Evolutionary conservation across 2,329 filamentous ascomycete genomes (phyloP).

Genomic region (Cryphonectria japonica): DNA sequence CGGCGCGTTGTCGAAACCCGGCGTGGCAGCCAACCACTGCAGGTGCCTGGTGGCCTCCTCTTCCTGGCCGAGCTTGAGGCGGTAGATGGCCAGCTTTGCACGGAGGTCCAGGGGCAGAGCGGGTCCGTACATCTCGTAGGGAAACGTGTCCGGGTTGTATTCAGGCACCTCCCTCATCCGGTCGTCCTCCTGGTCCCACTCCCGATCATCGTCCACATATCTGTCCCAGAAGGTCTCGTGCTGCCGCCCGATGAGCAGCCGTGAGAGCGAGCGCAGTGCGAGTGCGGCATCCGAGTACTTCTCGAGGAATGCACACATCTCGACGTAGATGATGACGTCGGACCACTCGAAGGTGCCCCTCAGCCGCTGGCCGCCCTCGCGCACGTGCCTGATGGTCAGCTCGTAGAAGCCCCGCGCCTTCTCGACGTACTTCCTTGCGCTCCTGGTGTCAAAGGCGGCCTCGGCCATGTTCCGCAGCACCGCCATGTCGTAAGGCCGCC

Average conservation of each 20-base stretch:
- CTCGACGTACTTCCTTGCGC: slow-evolving; percentile 44
- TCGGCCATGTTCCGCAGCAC: slow-evolving; percentile 61
- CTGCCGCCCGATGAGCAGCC: slow-evolving; percentile 81
- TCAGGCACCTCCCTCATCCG: slow-evolving; percentile 66
- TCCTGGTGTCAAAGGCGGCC: slow-evolving; percentile 57
- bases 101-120: slow-evolving; percentile 81
- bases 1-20: slow-evolving; percentile 49
- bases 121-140: slow-evolving; percentile 66
- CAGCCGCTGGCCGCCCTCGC: slow-evolving; percentile 38
- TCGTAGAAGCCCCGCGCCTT: slow-evolving; percentile 55
- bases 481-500: slow-evolving; percentile 56
- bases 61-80: slow-evolving; percentile 70
- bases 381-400: slow-evolving; percentile 49
- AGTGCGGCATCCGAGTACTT: slow-evolving; percentile 68
- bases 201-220: slow-evolving; percentile 74
- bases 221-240: slow-evolving; percentile 79
- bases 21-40: slow-evolving; percentile 65
- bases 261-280: slow-evolving; percentile 71
- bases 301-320: slow-evolving; percentile 71
- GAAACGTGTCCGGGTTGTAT: slow-evolving; percentile 61
- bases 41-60: slow-evolving; percentile 79
- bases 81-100: slow-evolving; percentile 80
- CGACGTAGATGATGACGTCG: slow-evolving; percentile 82
- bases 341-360: slow-evolving; percentile 66
- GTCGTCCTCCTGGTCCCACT: slow-evolving; percentile 79